Conservation (phyloP, 371 early-diverging fungal genomes). For the Mucor plumbeus region DNA sequence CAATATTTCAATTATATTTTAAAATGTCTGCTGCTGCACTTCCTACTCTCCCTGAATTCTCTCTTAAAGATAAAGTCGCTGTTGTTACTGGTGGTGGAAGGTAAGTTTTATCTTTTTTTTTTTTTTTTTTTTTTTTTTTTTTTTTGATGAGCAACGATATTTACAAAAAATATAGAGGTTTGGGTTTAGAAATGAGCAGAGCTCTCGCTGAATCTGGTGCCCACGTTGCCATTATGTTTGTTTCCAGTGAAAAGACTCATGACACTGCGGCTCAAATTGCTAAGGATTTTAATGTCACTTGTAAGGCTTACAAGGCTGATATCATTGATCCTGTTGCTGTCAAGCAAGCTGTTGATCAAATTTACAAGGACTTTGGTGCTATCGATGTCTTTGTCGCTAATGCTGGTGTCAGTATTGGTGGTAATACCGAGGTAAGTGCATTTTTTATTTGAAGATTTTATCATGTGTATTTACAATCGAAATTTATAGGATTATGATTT, state of each 20-base stretch:
- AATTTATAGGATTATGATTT: conserved; percentile 35
- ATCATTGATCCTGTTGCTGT: conserved; percentile 39
- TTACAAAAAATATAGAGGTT: conserved; percentile 29
- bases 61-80: conserved; percentile 50
- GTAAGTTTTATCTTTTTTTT: conserved; percentile 20
- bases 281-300: conserved; percentile 39
- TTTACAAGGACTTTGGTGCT: conserved; percentile 46
- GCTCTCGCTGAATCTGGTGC: conserved; percentile 56
- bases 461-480: not conserved
- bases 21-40: conserved; percentile 16
- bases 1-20: conserved; percentile 1
- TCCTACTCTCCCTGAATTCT: conserved; percentile 45
- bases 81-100: conserved; percentile 55
- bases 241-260: conserved; percentile 46
- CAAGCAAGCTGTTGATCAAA: conserved; percentile 38
- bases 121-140: not conserved
- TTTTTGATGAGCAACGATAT: not conserved
- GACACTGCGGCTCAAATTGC: conserved; percentile 44
- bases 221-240: conserved; percentile 54
- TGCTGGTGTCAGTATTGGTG: conserved; percentile 48
- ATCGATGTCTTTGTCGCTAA: conserved; percentile 58
- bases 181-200: conserved; percentile 52
- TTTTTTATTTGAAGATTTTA: not conserved
- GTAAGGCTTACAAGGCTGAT: conserved; percentile 52
- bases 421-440: conserved; percentile 39